Evolutionary conservation across 331 rosid genomes (phyloP).

Genomic region (Rosa hybrid): DNA sequence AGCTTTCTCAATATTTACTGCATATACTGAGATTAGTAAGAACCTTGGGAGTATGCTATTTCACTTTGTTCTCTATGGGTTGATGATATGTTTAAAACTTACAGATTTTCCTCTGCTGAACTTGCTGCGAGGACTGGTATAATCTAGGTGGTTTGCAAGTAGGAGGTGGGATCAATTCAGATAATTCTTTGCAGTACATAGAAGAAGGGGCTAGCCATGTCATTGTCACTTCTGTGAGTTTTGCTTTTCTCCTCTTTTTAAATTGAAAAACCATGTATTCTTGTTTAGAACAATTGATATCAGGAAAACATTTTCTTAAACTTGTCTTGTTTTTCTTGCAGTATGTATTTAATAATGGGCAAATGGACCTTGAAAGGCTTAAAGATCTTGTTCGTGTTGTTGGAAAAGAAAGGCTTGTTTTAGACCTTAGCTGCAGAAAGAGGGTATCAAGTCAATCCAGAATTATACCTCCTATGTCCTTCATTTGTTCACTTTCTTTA

Average conservation of each 20-base stretch:
- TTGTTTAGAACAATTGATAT: neutral
- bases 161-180: constrained; percentile 95
- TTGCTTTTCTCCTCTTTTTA: constrained; percentile 6
- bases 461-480: neutral
- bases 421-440: constrained; percentile 97
- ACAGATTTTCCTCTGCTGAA: constrained; percentile 63
- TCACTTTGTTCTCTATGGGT: constrained; percentile 32
- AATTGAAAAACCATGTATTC: neutral
- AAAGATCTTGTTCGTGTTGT: constrained; percentile 70
- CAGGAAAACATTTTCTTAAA: constrained; percentile 17
- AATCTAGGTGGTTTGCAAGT: constrained; percentile 81
- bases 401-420: constrained; percentile 88
- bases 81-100: constrained; percentile 53
- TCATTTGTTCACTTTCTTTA: neutral
- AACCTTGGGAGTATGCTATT: neutral
- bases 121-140: constrained; percentile 57
- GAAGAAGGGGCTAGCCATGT: constrained; percentile 95
- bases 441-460: constrained; percentile 50
- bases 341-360: constrained; percentile 90
- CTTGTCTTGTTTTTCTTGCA: constrained; percentile 27
- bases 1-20: neutral
- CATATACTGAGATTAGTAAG: neutral
- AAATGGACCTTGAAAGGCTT: constrained; percentile 87
- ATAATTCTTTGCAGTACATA: constrained; percentile 69
- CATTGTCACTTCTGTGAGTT: constrained; percentile 88